Percentiles rank a stretch among this genome's conserved stretches.
These are phyloP conservation scores for Schizochytrium sp. DNA, from an alignment of 108 stramenopile species.

Conservation along the genomic window DNA sequence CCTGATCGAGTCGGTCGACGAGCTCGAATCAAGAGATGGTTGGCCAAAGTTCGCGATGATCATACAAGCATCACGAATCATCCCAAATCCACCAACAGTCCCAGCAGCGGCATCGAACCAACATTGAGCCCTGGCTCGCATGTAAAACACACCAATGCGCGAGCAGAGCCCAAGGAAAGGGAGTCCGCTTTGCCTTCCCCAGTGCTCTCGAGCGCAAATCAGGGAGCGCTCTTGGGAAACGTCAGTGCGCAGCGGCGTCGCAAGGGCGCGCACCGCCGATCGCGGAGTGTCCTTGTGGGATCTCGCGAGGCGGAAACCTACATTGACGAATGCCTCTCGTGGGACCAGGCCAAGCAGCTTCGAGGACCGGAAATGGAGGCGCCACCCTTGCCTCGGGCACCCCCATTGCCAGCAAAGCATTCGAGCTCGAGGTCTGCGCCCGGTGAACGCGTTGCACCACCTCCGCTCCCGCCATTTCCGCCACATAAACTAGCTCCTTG, in stretches of 20 bases:
- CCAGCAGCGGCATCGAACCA: no score
- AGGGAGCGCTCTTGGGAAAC: background rate
- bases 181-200: no score
- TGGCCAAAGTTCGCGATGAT: background rate
- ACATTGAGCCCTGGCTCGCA: no score
- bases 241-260: background rate
- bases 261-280: background rate
- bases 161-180: no score
- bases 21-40: background rate
- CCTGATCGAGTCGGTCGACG: background rate
- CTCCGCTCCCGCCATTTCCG: background rate
- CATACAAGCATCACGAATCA: no score
- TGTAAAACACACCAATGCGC: no score
- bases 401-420: background rate
- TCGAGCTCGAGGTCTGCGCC: background rate
- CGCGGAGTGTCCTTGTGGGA: background rate
- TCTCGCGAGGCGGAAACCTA: background rate
- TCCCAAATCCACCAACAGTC: no score
- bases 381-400: background rate
- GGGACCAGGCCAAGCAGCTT: background rate
- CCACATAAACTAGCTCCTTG: background rate
- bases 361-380: background rate
- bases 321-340: background rate
- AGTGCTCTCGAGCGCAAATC: background rate
- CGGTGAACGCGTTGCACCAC: background rate